These are phyloP conservation scores for Bryum argenteum DNA, from an alignment of 225 moss, liverwort and hornwort species.

Conservation along the genomic window DNA sequence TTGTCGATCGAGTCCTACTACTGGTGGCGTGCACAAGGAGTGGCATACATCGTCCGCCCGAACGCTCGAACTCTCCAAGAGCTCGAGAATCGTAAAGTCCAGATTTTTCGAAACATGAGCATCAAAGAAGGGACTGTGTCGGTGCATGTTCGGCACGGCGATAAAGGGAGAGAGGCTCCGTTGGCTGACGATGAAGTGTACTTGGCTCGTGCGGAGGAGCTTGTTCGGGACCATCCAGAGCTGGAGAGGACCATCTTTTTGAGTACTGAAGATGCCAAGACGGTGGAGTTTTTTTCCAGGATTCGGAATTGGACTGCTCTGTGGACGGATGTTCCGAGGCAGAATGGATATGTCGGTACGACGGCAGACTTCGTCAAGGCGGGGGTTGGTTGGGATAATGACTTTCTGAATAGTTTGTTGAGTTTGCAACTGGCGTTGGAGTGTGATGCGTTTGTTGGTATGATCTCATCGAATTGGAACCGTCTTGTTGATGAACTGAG, in stretches of 20 bases:
- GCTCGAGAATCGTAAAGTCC: conserved; percentile 22
- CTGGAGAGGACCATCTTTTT: conserved; percentile 30
- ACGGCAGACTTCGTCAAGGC: conserved; percentile 10
- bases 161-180: conserved; percentile 35
- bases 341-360: neutral
- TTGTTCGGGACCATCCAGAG: neutral
- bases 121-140: conserved; percentile 35
- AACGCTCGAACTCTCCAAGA: conserved; percentile 21
- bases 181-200: conserved; percentile 26
- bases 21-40: conserved; percentile 52
- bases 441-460: conserved; percentile 43
- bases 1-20: conserved; percentile 17
- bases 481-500: conserved; percentile 40
- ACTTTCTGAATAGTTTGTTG: conserved; percentile 39
- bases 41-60: conserved; percentile 42
- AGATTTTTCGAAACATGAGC: neutral
- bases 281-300: conserved; percentile 22
- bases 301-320: conserved; percentile 38
- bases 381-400: conserved; percentile 27
- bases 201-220: conserved; percentile 4
- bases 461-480: conserved; percentile 46
- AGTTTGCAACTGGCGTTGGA: conserved; percentile 36
- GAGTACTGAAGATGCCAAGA: conserved; percentile 36
- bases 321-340: conserved; percentile 33
- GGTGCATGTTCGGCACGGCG: conserved; percentile 41